These are phyloP conservation scores for Prillingera fragicola DNA, from an alignment of 1,284 basidiomycete genomes.

Conservation along the genomic window DNA sequence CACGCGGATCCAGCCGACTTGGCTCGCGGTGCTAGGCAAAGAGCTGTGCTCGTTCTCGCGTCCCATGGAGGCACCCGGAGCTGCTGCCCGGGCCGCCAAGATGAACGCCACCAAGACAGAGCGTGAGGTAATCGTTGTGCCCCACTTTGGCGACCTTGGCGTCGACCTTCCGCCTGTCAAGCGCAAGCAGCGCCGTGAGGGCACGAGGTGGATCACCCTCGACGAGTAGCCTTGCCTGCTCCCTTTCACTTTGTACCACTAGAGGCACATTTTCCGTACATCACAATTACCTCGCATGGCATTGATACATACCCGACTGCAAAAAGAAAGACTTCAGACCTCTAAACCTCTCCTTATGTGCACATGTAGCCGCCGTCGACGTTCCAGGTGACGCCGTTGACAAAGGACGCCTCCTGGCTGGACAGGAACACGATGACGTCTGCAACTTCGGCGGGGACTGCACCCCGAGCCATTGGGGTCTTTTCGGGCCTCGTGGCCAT, in stretches of 20 bases:
- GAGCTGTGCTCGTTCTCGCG: constrained; percentile 84
- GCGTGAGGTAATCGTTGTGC: constrained; percentile 59
- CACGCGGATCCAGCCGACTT: constrained; percentile 80
- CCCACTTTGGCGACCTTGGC: constrained; percentile 71
- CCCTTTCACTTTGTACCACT: too few species aligned
- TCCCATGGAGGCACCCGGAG: constrained; percentile 61
- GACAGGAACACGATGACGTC: constrained; percentile 29
- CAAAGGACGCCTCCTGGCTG: constrained; percentile 27
- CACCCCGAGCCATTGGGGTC: constrained; percentile 28
- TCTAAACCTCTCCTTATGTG: not conserved
- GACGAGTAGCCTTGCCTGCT: constrained; percentile 34
- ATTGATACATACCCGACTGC: too few species aligned
- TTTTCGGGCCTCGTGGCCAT: constrained; percentile 12
- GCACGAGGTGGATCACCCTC: constrained; percentile 46
- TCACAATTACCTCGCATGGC: too few species aligned
- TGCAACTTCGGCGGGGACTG: constrained; percentile 28
- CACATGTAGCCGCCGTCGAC: constrained; percentile 31
- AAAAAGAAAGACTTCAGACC: too few species aligned
- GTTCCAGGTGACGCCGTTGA: constrained; percentile 29
- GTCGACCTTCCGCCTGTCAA: constrained; percentile 80
- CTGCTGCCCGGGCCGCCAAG: constrained; percentile 15
- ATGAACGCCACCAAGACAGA: constrained; percentile 33
- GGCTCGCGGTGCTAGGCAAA: constrained; percentile 75
- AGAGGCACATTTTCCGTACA: too few species aligned
- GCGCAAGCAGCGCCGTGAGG: constrained; percentile 48